Conservation (phyloP, 2,329 filamentous ascomycete genomes). For the Fusarium sp. region DNA sequence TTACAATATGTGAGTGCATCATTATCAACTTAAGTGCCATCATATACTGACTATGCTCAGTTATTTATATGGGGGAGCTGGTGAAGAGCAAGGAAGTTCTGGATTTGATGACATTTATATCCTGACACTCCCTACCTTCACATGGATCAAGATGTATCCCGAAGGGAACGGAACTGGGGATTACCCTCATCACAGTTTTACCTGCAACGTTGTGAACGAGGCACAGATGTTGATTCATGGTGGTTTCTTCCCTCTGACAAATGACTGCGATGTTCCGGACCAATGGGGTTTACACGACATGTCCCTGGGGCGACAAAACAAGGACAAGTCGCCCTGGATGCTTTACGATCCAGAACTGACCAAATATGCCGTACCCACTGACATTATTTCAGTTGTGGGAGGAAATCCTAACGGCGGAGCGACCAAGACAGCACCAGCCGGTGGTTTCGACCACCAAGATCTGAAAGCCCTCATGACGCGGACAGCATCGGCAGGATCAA, state of each 20-base stretch:
- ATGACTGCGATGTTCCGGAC: constrained; percentile 59
- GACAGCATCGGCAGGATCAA: constrained; percentile 53
- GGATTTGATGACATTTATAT: constrained; percentile 70
- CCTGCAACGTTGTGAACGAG: constrained; percentile 61
- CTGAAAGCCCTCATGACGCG: constrained; percentile 62
- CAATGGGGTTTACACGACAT: constrained; percentile 66
- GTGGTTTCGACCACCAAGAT: constrained; percentile 60
- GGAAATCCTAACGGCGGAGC: constrained; percentile 60
- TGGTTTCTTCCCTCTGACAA: constrained; percentile 60
- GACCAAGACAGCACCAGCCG: constrained; percentile 57
- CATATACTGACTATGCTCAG: constrained; percentile 44
- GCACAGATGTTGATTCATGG: constrained; percentile 71
- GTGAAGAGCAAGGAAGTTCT: constrained; percentile 52
- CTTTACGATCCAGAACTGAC: constrained; percentile 58
- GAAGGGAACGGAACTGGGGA: constrained; percentile 48
- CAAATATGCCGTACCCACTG: constrained; percentile 60
- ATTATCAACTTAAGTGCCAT: not conserved
- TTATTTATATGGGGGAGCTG: constrained; percentile 68
- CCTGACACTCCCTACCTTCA: constrained; percentile 67
- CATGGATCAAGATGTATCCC: constrained; percentile 65
- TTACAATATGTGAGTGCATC: constrained; percentile 66
- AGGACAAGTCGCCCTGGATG: constrained; percentile 57
- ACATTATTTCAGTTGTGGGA: constrained; percentile 58
- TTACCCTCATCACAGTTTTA: constrained; percentile 61
- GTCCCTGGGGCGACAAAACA: constrained; percentile 60